phyloP scores from a whole-genome alignment of 495 filamentous ascomycete species.

The Diplogelasinospora grovesii region DNA sequence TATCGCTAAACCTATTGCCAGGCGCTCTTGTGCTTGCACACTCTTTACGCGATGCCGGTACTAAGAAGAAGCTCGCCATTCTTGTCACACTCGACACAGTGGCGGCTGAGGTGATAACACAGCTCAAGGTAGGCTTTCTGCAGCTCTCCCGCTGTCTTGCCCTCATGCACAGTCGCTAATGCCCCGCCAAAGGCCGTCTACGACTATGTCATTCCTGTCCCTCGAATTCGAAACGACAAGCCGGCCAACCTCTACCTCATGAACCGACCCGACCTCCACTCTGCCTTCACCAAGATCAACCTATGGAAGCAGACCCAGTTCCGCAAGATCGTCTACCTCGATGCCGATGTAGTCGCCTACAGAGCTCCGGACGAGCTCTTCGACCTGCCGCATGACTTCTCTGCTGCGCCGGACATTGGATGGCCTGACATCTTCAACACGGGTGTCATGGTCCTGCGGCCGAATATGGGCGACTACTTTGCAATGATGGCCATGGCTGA shows the following conservation, averaged over 20 bases:
- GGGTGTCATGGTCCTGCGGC: conserved; percentile 84
- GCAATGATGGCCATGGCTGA: conserved; percentile 77
- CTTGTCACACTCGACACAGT: conserved; percentile 74
- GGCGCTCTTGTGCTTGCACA: conserved; percentile 91
- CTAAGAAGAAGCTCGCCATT: conserved; percentile 76
- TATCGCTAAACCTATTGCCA: conserved; percentile 31
- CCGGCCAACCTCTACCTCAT: conserved; percentile 85
- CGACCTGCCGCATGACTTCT: conserved; percentile 65
- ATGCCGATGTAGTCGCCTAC: conserved; percentile 82
- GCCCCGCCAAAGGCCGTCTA: conserved; percentile 58
- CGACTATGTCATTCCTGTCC: conserved; percentile 82
- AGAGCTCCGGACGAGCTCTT: conserved; percentile 91
- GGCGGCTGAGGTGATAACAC: conserved; percentile 60
- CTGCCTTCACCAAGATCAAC: conserved; percentile 93
- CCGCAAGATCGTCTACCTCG: conserved; percentile 83
- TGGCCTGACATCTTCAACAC: conserved; percentile 99
- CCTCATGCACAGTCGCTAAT: conserved; percentile 11
- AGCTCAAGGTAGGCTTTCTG: conserved; percentile 55
- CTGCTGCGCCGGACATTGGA: conserved; percentile 89
- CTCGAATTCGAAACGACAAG: conserved; percentile 64
- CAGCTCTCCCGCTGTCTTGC: too few relatives aligned
- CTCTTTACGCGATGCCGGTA: conserved; percentile 87
- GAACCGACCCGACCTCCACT: conserved; percentile 81
- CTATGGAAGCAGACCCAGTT: conserved; percentile 91
- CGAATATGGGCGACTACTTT: conserved; percentile 81